phyloP scores from a whole-genome alignment of 768 basidiomycete genomes.

The Amanita thiersii region DNA sequence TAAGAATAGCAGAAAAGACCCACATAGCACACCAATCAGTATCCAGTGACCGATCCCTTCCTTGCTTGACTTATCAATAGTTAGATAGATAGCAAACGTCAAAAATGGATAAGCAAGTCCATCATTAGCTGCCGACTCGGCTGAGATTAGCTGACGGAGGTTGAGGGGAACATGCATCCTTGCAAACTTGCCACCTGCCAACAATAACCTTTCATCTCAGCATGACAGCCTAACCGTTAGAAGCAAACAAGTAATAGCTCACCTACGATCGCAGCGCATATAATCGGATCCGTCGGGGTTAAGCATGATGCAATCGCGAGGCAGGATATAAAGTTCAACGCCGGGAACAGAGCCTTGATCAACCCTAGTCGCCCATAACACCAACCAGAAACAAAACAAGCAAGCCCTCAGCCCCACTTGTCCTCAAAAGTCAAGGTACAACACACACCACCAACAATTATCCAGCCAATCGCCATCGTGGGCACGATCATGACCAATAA shows the following conservation, averaged over 20 bases:
- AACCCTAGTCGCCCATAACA: conserved; percentile 22
- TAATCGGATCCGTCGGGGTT: conserved; percentile 92
- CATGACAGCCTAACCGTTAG: conserved; percentile 1
- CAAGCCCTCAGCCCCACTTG: neutral
- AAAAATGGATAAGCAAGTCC: conserved; percentile 94
- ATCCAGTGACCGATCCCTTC: conserved; percentile 81
- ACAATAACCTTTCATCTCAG: too few species aligned
- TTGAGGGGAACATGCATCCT: conserved; percentile 62
- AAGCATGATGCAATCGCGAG: conserved; percentile 85
- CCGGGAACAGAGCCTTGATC: conserved; percentile 65
- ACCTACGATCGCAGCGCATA: conserved; percentile 79
- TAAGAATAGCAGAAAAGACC: conserved; percentile 17
- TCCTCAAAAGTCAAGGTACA: conserved; percentile 12
- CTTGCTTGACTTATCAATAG: conserved; percentile 52
- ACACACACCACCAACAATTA: conserved; percentile 54
- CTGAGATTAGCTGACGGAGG: conserved; percentile 73
- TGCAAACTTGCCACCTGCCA: conserved; percentile 62
- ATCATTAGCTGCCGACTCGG: conserved; percentile 93
- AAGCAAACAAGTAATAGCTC: conserved; percentile 12
- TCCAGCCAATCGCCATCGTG: conserved; percentile 82
- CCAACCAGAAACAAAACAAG: neutral
- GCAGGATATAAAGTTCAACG: conserved; percentile 61
- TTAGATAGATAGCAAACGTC: conserved; percentile 78
- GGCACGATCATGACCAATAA: conserved; percentile 66
- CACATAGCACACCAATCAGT: conserved; percentile 77